These are phyloP conservation scores for Alisma plantagoaquatica DNA, from an alignment of 106 monocot species.

Conservation along the genomic window DNA sequence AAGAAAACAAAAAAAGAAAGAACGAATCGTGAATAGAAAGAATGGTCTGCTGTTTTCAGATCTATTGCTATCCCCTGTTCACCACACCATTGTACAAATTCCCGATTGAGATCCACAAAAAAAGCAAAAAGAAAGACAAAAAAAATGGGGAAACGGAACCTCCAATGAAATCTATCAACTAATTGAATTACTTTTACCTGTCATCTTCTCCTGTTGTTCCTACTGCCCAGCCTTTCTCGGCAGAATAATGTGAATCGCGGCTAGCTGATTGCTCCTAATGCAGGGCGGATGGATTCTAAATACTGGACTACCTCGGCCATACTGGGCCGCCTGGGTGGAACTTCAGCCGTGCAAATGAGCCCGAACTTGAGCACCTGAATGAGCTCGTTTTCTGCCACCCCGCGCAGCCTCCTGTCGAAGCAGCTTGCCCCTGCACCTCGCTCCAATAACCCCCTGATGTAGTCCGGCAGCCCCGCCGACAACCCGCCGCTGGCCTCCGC, in stretches of 20 bases:
- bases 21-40: too few relatives aligned
- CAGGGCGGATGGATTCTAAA: conserved; percentile 64
- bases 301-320: conserved; percentile 98
- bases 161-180: too few relatives aligned
- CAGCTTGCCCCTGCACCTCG: conserved; percentile 50
- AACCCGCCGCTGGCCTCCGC: conserved; percentile 50
- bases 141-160: too few relatives aligned
- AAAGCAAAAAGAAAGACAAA: too few relatives aligned
- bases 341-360: conserved; percentile 68
- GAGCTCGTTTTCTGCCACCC: conserved; percentile 60
- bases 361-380: conserved; percentile 90
- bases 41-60: too few relatives aligned
- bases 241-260: too few relatives aligned
- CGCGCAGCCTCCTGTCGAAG: conserved; percentile 57
- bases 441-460: conserved; percentile 62
- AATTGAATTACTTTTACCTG: too few relatives aligned
- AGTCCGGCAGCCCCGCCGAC: conserved; percentile 59
- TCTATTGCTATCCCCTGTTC: too few relatives aligned
- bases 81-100: too few relatives aligned
- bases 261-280: conserved; percentile 35
- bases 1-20: background rate
- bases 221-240: too few relatives aligned
- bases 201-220: too few relatives aligned
- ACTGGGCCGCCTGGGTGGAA: conserved; percentile 51
- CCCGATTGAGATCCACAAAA: too few relatives aligned